Conservation (phyloP, 106 monocot species). For the Apostasia shenzhenica region DNA sequence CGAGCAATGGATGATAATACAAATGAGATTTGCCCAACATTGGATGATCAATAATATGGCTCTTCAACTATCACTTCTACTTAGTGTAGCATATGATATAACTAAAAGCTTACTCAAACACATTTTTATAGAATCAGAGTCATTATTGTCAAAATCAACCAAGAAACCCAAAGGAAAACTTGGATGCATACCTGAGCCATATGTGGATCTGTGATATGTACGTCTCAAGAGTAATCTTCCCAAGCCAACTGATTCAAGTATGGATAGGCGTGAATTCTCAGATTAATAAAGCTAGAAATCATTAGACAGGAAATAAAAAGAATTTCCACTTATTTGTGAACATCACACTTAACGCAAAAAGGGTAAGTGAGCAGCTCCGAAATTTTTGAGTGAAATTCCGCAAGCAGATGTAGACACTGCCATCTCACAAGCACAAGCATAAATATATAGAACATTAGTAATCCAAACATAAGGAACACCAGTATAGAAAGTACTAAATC, state of each 20-base stretch:
- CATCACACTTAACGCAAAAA: slow-evolving; percentile 70
- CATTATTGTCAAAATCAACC: too few relatives aligned
- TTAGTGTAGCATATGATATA: too few relatives aligned
- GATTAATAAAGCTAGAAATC: not conserved
- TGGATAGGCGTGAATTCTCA: too few relatives aligned
- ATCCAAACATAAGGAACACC: not conserved
- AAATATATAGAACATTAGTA: slow-evolving; percentile 9
- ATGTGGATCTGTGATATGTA: slow-evolving; percentile 68
- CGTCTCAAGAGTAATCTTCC: slow-evolving; percentile 66
- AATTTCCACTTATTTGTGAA: not conserved
- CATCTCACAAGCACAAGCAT: slow-evolving; percentile 7
- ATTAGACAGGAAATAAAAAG: not conserved
- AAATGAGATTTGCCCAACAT: too few relatives aligned
- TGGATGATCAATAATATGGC: too few relatives aligned
- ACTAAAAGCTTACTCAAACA: too few relatives aligned
- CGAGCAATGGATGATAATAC: too few relatives aligned
- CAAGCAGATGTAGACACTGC: slow-evolving; percentile 91
- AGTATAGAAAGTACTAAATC: not conserved
- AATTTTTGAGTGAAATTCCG: slow-evolving; percentile 74
- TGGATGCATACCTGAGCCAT: slow-evolving; percentile 38
- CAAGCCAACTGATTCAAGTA: slow-evolving; percentile 40
- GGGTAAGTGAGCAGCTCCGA: slow-evolving; percentile 70
- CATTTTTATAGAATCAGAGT: too few relatives aligned
- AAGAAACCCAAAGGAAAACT: too few relatives aligned
- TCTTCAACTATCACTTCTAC: too few relatives aligned